Conservation (phyloP, 768 basidiomycete species). For the Xerocomellus chrysenteron region DNA sequence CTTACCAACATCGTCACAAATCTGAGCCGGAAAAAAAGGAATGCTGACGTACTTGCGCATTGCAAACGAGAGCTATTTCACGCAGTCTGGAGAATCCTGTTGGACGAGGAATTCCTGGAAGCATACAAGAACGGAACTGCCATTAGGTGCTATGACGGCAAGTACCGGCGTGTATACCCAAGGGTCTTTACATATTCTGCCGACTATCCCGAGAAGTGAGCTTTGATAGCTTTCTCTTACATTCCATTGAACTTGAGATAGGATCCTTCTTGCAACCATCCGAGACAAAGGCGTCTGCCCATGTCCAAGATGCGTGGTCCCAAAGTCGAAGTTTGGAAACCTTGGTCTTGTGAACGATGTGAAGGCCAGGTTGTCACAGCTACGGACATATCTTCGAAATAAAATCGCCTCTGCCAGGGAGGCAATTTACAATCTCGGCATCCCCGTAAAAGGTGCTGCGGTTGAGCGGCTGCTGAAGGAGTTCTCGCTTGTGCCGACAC, state of each 20-base stretch:
- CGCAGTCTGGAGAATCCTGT: not conserved
- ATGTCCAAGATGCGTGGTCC: not conserved
- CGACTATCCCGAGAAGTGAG: slow-evolving; percentile 5
- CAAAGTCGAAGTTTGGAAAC: not conserved
- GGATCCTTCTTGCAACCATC: not conserved
- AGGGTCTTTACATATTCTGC: slow-evolving; percentile 3
- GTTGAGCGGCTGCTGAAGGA: not conserved
- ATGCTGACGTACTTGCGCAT: not conserved
- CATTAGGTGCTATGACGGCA: slow-evolving; percentile 1
- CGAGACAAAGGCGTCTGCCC: not conserved
- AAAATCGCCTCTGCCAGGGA: not conserved
- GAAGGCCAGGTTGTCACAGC: not conserved
- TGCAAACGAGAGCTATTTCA: slow-evolving; percentile 9
- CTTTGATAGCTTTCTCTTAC: not conserved
- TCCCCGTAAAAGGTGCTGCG: not conserved
- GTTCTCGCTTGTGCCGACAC: not conserved
- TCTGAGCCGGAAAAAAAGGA: not conserved
- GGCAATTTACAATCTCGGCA: not conserved
- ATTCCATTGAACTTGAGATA: not conserved
- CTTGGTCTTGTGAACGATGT: not conserved
- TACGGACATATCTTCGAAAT: not conserved
- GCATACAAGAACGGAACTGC: slow-evolving; percentile 1
- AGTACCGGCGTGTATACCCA: not conserved
- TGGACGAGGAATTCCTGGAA: not conserved
- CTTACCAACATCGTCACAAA: not conserved